Conservation (phyloP, 306 rosid species). For the Lagenaria siceraria region DNA sequence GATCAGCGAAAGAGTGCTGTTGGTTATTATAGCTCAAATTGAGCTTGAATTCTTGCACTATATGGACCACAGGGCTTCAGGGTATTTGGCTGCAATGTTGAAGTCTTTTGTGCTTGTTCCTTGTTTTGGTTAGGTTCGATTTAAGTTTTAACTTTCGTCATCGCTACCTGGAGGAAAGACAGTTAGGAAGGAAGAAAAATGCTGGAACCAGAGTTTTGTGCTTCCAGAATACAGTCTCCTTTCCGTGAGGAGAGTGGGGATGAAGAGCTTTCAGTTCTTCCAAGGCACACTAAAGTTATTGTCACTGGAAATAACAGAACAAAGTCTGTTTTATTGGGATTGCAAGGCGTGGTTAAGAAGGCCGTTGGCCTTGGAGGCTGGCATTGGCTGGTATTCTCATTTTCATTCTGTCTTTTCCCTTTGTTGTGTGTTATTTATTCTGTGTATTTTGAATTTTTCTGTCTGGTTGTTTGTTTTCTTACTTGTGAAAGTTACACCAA, state of each 20-base stretch:
- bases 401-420: neutral
- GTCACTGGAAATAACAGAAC: slow-evolving; percentile 70
- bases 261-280: slow-evolving; percentile 60
- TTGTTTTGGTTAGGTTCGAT: neutral
- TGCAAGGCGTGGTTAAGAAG: slow-evolving; percentile 71
- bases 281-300: slow-evolving; percentile 66
- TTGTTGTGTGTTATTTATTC: neutral
- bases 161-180: neutral
- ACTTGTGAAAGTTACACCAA: neutral
- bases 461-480: neutral
- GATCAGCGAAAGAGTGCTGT: neutral
- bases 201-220: slow-evolving; percentile 46
- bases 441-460: neutral
- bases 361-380: slow-evolving; percentile 76
- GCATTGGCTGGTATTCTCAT: slow-evolving; percentile 65
- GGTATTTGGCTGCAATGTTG: neutral
- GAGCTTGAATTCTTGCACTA: neutral
- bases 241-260: slow-evolving; percentile 55
- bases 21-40: neutral
- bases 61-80: neutral
- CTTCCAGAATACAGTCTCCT: slow-evolving; percentile 37
- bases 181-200: slow-evolving; percentile 7
- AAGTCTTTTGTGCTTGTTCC: neutral
- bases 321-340: slow-evolving; percentile 60
- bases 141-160: neutral